A percentile compares a stretch with the other conserved stretches of the same genome.
Conservation (phyloP, 768 basidiomycete genomes). For the Crucibulum laeve region DNA sequence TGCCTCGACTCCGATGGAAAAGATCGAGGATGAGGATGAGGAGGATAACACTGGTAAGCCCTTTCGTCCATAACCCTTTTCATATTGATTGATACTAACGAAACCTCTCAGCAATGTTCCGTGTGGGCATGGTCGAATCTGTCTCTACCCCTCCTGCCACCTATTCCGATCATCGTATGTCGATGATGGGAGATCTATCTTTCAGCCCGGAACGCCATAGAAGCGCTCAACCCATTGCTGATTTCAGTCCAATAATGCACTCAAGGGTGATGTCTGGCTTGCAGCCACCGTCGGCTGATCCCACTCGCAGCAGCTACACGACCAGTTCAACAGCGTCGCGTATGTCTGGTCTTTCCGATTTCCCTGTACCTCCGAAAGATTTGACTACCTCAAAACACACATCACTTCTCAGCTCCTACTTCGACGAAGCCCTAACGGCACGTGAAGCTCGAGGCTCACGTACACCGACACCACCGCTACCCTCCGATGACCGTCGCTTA, state of each 20-base stretch:
- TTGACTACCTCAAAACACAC: slow-evolving; percentile 22
- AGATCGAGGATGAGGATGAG: slow-evolving; percentile 28
- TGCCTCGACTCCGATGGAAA: slow-evolving; percentile 33
- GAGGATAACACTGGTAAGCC: slow-evolving; percentile 40
- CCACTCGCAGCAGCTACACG: slow-evolving; percentile 51
- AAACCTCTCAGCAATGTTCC: slow-evolving; percentile 39
- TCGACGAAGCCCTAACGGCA: slow-evolving; percentile 23
- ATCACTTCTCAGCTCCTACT: slow-evolving; percentile 41
- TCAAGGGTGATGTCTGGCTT: slow-evolving; percentile 21
- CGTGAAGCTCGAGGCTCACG: slow-evolving; percentile 8
- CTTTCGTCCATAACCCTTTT: background rate
- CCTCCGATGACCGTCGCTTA: slow-evolving; percentile 4
- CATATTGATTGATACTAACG: background rate
- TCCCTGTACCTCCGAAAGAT: slow-evolving; percentile 54
- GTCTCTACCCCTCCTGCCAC: slow-evolving; percentile 45
- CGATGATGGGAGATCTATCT: slow-evolving; percentile 32
- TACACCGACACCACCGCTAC: background rate
- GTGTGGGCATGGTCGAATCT: slow-evolving; percentile 48
- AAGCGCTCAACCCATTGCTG: background rate
- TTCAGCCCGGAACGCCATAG: slow-evolving; percentile 10
- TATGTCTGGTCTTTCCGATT: slow-evolving; percentile 72
- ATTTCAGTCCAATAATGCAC: background rate
- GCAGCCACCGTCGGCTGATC: slow-evolving; percentile 26
- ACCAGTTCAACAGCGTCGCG: slow-evolving; percentile 56
- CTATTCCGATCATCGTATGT: slow-evolving; percentile 30